A percentile compares a stretch with the other conserved stretches of the same genome.
Conservation (phyloP, 805 yeast species). For the Starmerella floricola region DNA sequence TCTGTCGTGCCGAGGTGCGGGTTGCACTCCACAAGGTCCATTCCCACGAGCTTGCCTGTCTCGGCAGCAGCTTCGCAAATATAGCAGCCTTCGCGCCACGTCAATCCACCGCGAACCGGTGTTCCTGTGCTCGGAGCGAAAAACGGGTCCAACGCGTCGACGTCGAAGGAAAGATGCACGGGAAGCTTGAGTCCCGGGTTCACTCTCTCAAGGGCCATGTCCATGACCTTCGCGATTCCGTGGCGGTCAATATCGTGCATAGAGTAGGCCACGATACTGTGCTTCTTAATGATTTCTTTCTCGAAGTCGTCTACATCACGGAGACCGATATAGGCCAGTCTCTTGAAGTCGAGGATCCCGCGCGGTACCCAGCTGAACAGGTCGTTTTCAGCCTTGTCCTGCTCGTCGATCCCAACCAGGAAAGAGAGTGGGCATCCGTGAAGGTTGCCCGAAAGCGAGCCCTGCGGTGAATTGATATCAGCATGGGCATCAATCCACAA, state of each 20-base stretch:
- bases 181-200: slow-evolving; percentile 66
- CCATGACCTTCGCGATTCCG: slow-evolving; percentile 84
- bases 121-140: slow-evolving; percentile 97
- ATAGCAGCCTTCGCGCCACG: slow-evolving; percentile 87
- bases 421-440: slow-evolving; percentile 97
- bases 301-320: slow-evolving; percentile 89
- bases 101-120: slow-evolving; percentile 90
- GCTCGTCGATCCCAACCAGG: slow-evolving; percentile 63
- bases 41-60: slow-evolving; percentile 73
- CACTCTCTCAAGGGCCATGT: slow-evolving; percentile 72
- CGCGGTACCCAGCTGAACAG: slow-evolving; percentile 73
- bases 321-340: slow-evolving; percentile 84
- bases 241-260: slow-evolving; percentile 94
- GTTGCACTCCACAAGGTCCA: slow-evolving; percentile 89
- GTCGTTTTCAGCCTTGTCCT: slow-evolving; percentile 52
- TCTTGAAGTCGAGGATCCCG: slow-evolving; percentile 44
- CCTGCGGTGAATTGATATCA: slow-evolving; percentile 78
- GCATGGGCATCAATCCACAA: slow-evolving; percentile 98
- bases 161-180: slow-evolving; percentile 84
- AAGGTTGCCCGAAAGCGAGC: slow-evolving; percentile 77
- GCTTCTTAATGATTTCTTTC: slow-evolving; percentile 54
- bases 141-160: slow-evolving; percentile 90
- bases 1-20: slow-evolving; percentile 77
- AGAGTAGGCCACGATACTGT: slow-evolving; percentile 71
- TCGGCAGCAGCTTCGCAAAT: slow-evolving; percentile 85